phyloP scores from a whole-genome alignment of 768 basidiomycete species.

The Galerina marginata region DNA sequence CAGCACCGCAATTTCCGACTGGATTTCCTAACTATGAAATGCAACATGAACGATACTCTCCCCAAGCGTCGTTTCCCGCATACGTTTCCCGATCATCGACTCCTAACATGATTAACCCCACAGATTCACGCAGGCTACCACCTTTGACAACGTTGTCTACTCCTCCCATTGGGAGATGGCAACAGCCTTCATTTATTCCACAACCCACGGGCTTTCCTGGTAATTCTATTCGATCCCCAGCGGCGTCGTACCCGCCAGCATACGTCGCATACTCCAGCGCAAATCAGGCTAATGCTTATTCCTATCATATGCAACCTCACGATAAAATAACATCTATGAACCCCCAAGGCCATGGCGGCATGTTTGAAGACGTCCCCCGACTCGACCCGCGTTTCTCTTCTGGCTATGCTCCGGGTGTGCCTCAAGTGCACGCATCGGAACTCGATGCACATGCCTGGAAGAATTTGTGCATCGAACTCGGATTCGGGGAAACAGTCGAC shows the following conservation, averaged over 20 bases:
- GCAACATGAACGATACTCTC: conserved; percentile 56
- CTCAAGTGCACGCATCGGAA: conserved; percentile 54
- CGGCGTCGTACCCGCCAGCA: conserved; percentile 62
- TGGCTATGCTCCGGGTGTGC: conserved; percentile 40
- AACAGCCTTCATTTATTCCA: conserved; percentile 38
- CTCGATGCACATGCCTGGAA: conserved; percentile 76
- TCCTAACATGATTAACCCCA: conserved; percentile 49
- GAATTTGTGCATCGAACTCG: conserved; percentile 77
- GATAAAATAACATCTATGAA: conserved; percentile 39
- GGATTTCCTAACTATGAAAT: conserved; percentile 58
- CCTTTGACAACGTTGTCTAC: conserved; percentile 52
- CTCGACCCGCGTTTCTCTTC: conserved; percentile 48
- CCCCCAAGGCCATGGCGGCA: conserved; percentile 29
- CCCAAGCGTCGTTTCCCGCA: conserved; percentile 49
- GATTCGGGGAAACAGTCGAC: conserved; percentile 59
- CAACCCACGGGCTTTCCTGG: conserved; percentile 40
- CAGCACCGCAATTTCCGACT: conserved; percentile 53
- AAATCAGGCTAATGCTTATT: conserved; percentile 42
- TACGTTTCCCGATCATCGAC: conserved; percentile 56
- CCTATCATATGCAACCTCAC: conserved; percentile 43
- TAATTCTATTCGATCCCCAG: conserved; percentile 64
- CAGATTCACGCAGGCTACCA: conserved; percentile 64
- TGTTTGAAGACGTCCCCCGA: conserved; percentile 39
- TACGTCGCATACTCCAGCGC: conserved; percentile 54
- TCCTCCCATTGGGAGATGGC: conserved; percentile 56